phyloP scores from a whole-genome alignment of 129 eudicot species.

The Helichrysum umbraculigerum region DNA sequence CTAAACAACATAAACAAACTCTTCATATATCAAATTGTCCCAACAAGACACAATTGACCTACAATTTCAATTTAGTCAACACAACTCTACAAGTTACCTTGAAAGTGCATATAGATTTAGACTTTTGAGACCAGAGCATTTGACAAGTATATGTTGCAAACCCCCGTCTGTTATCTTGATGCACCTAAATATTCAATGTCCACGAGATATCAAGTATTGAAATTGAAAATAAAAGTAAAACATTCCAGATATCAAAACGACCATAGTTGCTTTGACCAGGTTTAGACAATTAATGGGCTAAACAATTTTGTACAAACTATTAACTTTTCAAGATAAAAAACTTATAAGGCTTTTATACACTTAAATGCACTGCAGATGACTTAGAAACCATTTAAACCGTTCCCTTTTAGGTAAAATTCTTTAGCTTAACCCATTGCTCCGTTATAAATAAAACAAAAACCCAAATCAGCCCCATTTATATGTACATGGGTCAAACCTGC shows the following conservation, averaged over 20 bases:
- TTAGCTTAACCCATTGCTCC: not conserved
- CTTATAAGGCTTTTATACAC: not conserved
- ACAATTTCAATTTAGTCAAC: not conserved
- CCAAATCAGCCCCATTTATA: not conserved
- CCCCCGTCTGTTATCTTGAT: conserved; percentile 80
- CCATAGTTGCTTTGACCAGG: not conserved
- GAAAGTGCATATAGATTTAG: conserved; percentile 91
- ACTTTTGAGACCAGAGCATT: conserved; percentile 68
- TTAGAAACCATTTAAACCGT: no score
- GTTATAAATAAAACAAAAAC: not conserved
- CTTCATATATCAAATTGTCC: conserved; percentile 24
- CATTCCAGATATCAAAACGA: not conserved
- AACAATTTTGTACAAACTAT: not conserved
- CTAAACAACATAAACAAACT: conserved; percentile 45
- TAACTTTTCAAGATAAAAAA: no score
- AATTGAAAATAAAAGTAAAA: not conserved
- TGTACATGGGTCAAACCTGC: not conserved
- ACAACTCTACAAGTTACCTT: conserved; percentile 45
- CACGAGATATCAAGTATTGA: not conserved
- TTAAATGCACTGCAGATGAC: no score
- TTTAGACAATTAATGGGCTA: not conserved
- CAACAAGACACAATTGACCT: not conserved
- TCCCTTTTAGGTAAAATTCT: not conserved
- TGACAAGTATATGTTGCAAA: conserved; percentile 59
- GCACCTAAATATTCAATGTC: conserved; percentile 55